Evolutionary conservation across 352 stramenopile genomes (phyloP).

Genomic region (Globisporangium irregulare): DNA sequence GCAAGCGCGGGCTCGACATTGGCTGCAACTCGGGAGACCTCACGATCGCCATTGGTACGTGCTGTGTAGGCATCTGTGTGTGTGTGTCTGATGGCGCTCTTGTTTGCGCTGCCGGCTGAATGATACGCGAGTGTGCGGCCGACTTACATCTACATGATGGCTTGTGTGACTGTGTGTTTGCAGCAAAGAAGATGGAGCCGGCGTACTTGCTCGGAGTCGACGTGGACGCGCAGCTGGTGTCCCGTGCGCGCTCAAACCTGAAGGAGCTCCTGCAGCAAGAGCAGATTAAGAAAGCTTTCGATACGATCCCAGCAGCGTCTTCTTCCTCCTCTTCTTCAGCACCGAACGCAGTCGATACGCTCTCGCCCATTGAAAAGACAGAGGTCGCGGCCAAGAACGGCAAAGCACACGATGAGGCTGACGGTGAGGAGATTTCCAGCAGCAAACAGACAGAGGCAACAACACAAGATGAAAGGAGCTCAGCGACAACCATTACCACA

Average conservation of each 20-base stretch:
- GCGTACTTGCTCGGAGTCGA: conserved; percentile 69
- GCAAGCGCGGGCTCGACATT: conserved; percentile 67
- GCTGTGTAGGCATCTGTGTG: background rate
- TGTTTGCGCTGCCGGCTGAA: background rate
- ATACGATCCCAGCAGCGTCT: conserved; percentile 29
- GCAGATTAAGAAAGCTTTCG: conserved; percentile 52
- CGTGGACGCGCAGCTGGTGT: conserved; percentile 66
- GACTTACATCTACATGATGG: background rate
- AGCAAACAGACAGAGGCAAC: conserved; percentile 1
- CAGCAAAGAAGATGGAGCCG: conserved; percentile 49
- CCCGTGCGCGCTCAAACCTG: conserved; percentile 49
- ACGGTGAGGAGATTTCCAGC: background rate
- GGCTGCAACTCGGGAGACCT: conserved; percentile 83
- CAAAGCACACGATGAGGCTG: background rate
- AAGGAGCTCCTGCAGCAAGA: conserved; percentile 64
- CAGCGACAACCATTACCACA: conserved; percentile 8
- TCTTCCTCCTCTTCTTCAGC: background rate
- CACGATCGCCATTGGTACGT: conserved; percentile 61
- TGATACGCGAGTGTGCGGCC: background rate
- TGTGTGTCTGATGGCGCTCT: background rate
- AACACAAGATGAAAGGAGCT: conserved; percentile 4
- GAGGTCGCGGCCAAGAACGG: background rate
- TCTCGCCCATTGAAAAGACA: background rate
- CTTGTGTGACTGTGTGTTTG: background rate
- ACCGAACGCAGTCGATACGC: background rate